A percentile compares a stretch with the other conserved stretches of the same genome.
phyloP scores from a whole-genome alignment of 768 basidiomycete species.

The Tylopilus subfusipes region DNA sequence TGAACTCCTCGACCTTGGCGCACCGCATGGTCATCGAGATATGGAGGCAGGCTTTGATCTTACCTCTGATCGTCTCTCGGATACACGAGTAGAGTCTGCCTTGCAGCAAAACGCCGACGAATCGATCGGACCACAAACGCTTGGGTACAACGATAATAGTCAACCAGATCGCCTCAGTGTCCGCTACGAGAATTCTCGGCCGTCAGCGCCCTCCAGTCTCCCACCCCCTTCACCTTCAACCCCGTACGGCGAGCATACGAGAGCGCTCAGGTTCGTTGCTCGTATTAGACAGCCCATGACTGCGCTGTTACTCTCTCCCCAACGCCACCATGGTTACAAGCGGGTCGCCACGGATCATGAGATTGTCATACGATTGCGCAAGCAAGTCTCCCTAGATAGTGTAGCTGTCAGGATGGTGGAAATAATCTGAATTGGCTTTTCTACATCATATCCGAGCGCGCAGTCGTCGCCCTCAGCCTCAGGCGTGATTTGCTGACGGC shows the following conservation, averaged over 20 bases:
- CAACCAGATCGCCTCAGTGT: neutral
- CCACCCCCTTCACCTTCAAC: neutral
- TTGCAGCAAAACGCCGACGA: neutral
- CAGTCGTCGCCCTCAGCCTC: no score
- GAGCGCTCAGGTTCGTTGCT: neutral
- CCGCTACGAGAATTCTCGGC: neutral
- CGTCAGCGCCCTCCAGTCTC: neutral
- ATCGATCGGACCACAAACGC: neutral
- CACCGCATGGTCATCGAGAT: neutral
- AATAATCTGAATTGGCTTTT: neutral
- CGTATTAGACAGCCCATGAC: constrained; percentile 2
- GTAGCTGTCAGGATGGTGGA: neutral
- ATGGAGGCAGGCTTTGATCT: neutral
- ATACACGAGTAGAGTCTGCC: neutral
- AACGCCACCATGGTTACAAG: constrained; percentile 11
- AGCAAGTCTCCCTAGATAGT: neutral
- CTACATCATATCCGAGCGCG: neutral
- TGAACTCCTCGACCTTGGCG: neutral
- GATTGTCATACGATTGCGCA: neutral
- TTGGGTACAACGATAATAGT: neutral
- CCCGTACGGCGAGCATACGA: neutral
- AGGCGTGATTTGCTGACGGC: no score
- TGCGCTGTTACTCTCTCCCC: constrained; percentile 1
- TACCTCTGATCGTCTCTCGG: neutral
- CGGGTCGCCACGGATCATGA: constrained; percentile 12